A percentile compares a stretch with the other conserved stretches of the same genome.
Evolutionary conservation across 2,329 filamentous ascomycete genomes (phyloP).

Genomic region (Botrytis medusae): DNA sequence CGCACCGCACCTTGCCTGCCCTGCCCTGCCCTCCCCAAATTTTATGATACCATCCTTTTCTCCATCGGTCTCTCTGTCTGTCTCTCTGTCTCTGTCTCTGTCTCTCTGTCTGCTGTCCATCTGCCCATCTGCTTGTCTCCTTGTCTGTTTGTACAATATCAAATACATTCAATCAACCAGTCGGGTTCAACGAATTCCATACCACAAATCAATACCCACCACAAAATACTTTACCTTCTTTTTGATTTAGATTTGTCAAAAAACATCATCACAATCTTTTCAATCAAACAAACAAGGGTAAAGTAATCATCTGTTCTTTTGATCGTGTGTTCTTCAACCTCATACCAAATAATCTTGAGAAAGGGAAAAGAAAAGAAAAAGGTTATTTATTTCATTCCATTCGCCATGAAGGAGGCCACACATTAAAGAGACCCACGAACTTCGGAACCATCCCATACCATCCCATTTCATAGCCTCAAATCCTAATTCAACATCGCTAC

Average conservation of each 20-base stretch:
- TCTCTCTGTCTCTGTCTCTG: neutral
- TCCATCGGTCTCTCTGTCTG: neutral
- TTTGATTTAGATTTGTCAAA: neutral
- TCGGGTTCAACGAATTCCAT: constrained; percentile 2
- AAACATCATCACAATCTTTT: neutral
- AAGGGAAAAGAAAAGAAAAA: neutral
- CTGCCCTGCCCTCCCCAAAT: neutral
- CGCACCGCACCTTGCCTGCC: neutral
- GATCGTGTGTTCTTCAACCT: neutral
- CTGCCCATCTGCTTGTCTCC: neutral
- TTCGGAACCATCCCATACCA: constrained; percentile 7
- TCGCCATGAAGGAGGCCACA: constrained; percentile 17
- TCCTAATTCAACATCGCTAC: constrained; percentile 27
- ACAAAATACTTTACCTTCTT: neutral
- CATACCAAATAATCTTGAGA: neutral
- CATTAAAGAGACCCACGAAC: constrained; percentile 20
- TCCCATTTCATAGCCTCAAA: constrained; percentile 2
- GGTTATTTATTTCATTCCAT: constrained; percentile 12
- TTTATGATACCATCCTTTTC: neutral
- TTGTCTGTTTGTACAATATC: neutral
- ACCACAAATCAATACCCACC: neutral
- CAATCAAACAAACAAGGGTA: neutral
- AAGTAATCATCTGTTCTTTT: neutral
- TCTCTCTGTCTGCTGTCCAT: neutral
- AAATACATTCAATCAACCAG: neutral